These are phyloP conservation scores for Ramularia endophylla DNA, from an alignment of 2,329 filamentous ascomycete species.

Conservation along the genomic window DNA sequence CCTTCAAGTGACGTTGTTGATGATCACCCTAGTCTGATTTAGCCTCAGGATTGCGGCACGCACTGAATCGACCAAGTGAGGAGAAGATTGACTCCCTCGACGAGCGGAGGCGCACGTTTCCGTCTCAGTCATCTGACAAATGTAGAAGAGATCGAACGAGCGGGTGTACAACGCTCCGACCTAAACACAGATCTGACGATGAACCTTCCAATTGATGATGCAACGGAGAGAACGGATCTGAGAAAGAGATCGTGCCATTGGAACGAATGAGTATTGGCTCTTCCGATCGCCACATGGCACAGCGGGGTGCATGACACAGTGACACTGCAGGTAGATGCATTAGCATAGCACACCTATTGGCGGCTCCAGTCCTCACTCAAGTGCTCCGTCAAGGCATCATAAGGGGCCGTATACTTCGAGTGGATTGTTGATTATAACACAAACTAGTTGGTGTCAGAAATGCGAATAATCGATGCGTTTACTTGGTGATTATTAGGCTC, in stretches of 20 bases:
- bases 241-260: neutral
- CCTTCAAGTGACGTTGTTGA: constrained; percentile 1
- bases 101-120: neutral
- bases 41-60: neutral
- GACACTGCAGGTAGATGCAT: too few species aligned
- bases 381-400: too few species aligned
- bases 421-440: too few species aligned
- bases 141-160: neutral
- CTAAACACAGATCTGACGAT: neutral
- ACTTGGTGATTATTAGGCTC: too few species aligned
- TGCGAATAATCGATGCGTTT: too few species aligned
- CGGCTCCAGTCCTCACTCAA: too few species aligned
- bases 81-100: neutral
- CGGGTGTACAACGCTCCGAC: neutral
- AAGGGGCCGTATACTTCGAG: too few species aligned
- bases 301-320: constrained; percentile 1
- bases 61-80: neutral
- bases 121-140: constrained; percentile 1
- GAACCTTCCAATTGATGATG: too few species aligned
- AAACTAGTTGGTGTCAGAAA: too few species aligned
- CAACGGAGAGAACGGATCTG: too few species aligned
- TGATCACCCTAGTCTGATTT: neutral
- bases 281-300: neutral
- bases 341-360: too few species aligned
- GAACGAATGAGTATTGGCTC: neutral